Evolutionary conservation across 805 yeast species (phyloP).

Genomic region (Wickerhamomyces xylosicus): DNA sequence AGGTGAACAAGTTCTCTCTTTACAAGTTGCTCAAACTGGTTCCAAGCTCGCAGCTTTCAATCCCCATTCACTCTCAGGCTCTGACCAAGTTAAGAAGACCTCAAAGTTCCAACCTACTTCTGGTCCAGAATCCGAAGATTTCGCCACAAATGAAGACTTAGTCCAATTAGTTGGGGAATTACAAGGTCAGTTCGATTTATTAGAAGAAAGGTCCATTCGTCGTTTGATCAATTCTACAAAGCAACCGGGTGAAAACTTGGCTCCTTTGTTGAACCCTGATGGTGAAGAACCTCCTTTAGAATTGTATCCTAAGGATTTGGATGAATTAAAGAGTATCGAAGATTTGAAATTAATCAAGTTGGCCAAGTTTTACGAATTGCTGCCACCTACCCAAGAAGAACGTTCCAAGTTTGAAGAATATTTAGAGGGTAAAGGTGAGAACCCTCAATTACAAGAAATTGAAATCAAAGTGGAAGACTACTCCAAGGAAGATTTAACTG

Average conservation of each 20-base stretch:
- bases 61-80: constrained; percentile 7
- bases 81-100: constrained; percentile 2
- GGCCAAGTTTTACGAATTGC: constrained; percentile 65
- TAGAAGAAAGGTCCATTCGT: constrained; percentile 70
- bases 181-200: constrained; percentile 72
- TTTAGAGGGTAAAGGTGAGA: constrained; percentile 36
- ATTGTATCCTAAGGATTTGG: constrained; percentile 48
- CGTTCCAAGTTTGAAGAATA: constrained; percentile 40
- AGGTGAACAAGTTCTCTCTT: constrained; percentile 64
- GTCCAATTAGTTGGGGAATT: constrained; percentile 82
- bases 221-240: constrained; percentile 58
- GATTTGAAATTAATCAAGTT: constrained; percentile 40
- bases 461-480: constrained; percentile 20
- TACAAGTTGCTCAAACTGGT: constrained; percentile 51
- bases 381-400: constrained; percentile 54
- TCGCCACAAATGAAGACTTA: constrained; percentile 73
- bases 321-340: constrained; percentile 37
- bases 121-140: constrained; percentile 26
- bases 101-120: constrained; percentile 3
- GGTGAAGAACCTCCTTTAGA: constrained; percentile 54
- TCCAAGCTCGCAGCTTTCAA: constrained; percentile 23
- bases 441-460: constrained; percentile 23
- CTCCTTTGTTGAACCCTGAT: constrained; percentile 68
- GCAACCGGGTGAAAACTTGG: constrained; percentile 33
- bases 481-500: constrained; percentile 38